Percentiles rank a stretch among this genome's conserved stretches.
These are phyloP conservation scores for Fusarium subglutinans DNA, from an alignment of 2,329 filamentous ascomycete species.

Conservation along the genomic window DNA sequence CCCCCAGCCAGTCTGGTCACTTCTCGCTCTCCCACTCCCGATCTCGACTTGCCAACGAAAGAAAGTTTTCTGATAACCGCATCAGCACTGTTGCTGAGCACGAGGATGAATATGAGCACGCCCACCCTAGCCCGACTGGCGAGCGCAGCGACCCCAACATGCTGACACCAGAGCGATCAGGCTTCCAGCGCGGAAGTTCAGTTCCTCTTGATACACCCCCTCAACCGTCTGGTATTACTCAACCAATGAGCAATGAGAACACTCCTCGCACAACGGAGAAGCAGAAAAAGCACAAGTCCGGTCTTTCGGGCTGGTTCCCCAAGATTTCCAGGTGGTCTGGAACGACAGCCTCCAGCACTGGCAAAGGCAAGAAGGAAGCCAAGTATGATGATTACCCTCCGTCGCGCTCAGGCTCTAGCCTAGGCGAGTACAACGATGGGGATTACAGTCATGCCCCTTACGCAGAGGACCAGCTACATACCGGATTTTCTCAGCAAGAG, in stretches of 20 bases:
- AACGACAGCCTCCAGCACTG: conserved; percentile 89
- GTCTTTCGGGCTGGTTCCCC: conserved; percentile 81
- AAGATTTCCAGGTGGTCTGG: conserved; percentile 98
- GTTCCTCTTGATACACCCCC: conserved; percentile 68
- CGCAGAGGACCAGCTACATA: conserved; percentile 68
- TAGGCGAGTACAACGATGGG: conserved; percentile 71
- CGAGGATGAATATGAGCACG: conserved; percentile 75
- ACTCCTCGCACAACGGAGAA: conserved; percentile 78
- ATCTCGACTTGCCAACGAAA: conserved; percentile 57
- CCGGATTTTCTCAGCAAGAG: conserved; percentile 65
- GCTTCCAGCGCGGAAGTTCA: conserved; percentile 59
- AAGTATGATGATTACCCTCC: conserved; percentile 67
- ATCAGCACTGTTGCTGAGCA: conserved; percentile 90
- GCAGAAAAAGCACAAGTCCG: conserved; percentile 88
- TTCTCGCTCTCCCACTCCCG: conserved; percentile 69
- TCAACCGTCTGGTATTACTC: conserved; percentile 53
- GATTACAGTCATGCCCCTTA: conserved; percentile 64
- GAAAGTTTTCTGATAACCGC: conserved; percentile 76
- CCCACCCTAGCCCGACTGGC: conserved; percentile 56
- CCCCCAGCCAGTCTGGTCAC: conserved; percentile 79
- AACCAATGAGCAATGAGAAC: conserved; percentile 75
- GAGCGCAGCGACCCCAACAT: conserved; percentile 59
- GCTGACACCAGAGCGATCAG: conserved; percentile 67
- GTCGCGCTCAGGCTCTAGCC: conserved; percentile 83
- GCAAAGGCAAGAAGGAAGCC: conserved; percentile 69